Evolutionary conservation across 257 asterid species (phyloP), one percentile per base, ranked within the genome.

Genomic region (Penstemon barbatus): DNA sequence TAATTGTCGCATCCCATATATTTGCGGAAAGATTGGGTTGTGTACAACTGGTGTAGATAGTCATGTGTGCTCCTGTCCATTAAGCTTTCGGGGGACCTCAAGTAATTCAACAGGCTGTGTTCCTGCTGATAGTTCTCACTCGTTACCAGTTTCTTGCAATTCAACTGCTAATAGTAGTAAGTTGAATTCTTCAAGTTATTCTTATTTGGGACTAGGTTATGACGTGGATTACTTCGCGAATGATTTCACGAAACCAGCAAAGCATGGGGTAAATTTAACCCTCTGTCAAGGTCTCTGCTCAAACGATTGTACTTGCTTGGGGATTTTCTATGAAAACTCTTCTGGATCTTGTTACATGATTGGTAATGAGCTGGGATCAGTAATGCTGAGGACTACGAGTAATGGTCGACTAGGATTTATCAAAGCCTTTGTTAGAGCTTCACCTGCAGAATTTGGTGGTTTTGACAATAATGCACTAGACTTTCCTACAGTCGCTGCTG

Each of bases 151-250:
- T 78, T 65, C 89, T 40, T 91, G 97, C 66, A 71, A 74, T 70
- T 70, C 84, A n/a, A 63, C 79, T 60, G 51, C 40, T 41, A 58
- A n/a, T 6, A 64, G 59, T 5, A 79, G 53, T 7, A 62, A 45
- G 3, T 58, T 36, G 12, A 77, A 68, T 54, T 61, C 81, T 42
- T 67, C 78, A 11, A 62, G 54, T 50, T 15, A 78, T 13, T 80
- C 92, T 6, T 89, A 84, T 75, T 63, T 84, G 77, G 73, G 71
- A 37, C 81, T 92, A 4, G 89, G 76, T 13, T 37, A 65, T 44
- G 80, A 63, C n/a, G 76, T 86, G 76, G 94, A 83, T 67, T 92
- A 89, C 74, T 87, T 87, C 67, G 83, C 90, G 4, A 92, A 84
- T 57, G 78, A 78, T 60, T 92, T 89, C 72, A 65, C 62, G n/a